Conservation (phyloP, 1,284 basidiomycete genomes). For the Ceratobasidium sp. region DNA sequence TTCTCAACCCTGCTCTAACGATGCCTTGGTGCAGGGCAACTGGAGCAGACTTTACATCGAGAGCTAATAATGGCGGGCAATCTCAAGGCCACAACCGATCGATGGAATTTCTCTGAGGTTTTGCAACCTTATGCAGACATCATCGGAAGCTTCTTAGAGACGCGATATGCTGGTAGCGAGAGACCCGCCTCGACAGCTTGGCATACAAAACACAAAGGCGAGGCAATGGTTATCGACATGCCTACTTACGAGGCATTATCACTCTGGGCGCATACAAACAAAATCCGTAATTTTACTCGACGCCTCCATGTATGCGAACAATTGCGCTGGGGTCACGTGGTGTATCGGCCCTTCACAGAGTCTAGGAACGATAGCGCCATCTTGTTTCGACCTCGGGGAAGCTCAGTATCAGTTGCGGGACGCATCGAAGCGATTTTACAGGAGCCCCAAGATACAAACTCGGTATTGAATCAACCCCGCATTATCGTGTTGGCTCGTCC, state of each 20-base stretch:
- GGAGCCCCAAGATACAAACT: background rate
- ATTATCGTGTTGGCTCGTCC: background rate
- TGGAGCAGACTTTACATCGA: constrained; percentile 22
- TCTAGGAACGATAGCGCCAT: background rate
- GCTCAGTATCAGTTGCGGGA: background rate
- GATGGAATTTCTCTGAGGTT: background rate
- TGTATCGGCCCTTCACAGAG: constrained; percentile 1
- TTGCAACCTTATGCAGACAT: background rate
- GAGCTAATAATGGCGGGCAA: constrained; percentile 4
- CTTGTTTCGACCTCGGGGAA: background rate
- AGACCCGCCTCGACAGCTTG: background rate
- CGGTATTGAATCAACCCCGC: background rate
- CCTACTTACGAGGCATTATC: background rate
- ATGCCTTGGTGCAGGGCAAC: background rate
- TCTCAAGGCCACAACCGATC: background rate
- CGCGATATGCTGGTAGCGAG: background rate
- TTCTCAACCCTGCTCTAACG: background rate
- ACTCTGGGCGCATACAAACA: background rate
- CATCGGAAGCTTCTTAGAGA: background rate
- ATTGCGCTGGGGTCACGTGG: background rate
- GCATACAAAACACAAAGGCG: constrained; percentile 7
- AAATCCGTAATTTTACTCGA: background rate
- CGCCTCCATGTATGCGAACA: background rate
- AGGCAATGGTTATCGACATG: background rate
- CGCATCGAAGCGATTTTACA: constrained; percentile 1